These are phyloP conservation scores for Aspergillus terreus DNA, from an alignment of 2,329 filamentous ascomycete genomes.

Conservation along the genomic window DNA sequence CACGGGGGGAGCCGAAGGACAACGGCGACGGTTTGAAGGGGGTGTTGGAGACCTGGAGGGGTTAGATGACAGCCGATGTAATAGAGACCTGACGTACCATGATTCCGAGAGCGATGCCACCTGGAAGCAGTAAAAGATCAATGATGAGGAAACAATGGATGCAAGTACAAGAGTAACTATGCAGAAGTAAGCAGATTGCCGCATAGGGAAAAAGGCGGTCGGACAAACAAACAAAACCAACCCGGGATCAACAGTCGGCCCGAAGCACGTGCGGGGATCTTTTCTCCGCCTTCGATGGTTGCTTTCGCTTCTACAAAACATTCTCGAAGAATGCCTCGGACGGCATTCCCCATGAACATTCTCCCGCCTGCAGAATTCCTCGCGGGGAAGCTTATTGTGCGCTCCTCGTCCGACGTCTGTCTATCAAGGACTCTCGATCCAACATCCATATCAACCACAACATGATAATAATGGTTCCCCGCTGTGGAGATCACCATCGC, in stretches of 20 bases:
- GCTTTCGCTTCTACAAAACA: not conserved
- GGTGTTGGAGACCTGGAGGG: slow-evolving; percentile 46
- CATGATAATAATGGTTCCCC: slow-evolving; percentile 4
- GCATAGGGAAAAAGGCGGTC: not conserved
- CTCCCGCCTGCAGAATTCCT: too few relatives aligned
- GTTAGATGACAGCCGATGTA: not conserved
- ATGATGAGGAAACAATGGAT: too few relatives aligned
- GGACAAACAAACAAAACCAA: not conserved
- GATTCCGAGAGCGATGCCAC: not conserved
- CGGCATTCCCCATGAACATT: too few relatives aligned
- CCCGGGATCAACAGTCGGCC: too few relatives aligned
- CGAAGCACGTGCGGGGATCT: not conserved
- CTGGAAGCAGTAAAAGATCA: not conserved
- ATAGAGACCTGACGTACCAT: not conserved
- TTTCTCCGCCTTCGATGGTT: not conserved
- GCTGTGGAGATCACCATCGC: slow-evolving; percentile 10
- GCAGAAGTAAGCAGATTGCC: not conserved
- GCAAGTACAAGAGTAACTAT: too few relatives aligned
- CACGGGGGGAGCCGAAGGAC: slow-evolving; percentile 66
- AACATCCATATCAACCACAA: too few relatives aligned
- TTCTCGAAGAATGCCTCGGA: not conserved
- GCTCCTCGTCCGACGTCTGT: not conserved
- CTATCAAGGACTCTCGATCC: too few relatives aligned
- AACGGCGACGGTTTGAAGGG: slow-evolving; percentile 69
- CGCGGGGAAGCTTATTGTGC: too few relatives aligned